Evolutionary conservation across 31 red algal species (phyloP).

Genomic region (Bonnemaisonia californica): DNA sequence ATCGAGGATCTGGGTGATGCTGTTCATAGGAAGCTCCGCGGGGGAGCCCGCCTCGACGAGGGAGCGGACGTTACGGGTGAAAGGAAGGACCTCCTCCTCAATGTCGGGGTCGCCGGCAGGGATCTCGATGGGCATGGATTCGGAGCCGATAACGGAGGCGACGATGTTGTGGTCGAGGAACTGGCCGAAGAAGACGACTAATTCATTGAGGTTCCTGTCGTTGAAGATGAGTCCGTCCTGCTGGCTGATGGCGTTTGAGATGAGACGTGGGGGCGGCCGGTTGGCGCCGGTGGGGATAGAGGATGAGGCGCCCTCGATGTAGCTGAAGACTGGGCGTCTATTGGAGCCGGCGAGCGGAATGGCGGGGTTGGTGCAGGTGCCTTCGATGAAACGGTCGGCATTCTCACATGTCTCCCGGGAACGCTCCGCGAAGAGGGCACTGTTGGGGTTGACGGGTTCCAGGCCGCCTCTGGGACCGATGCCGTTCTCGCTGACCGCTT

Average conservation of each 20-base stretch:
- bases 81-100: neutral
- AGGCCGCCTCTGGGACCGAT: too few species aligned
- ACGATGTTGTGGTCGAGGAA: slow-evolving; percentile 62
- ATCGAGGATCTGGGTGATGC: slow-evolving; percentile 49
- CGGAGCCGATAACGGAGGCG: slow-evolving; percentile 11
- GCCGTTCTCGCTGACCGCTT: too few species aligned
- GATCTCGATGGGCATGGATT: slow-evolving; percentile 22
- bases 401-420: neutral
- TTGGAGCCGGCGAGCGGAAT: neutral
- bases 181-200: slow-evolving; percentile 60
- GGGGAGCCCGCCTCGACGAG: neutral
- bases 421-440: too few species aligned
- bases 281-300: slow-evolving; percentile 6
- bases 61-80: slow-evolving; percentile 28
- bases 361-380: neutral
- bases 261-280: slow-evolving; percentile 15
- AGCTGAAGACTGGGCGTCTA: slow-evolving; percentile 9
- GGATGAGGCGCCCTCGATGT: slow-evolving; percentile 22
- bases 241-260: slow-evolving; percentile 44
- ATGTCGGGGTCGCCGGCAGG: slow-evolving; percentile 25
- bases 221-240: slow-evolving; percentile 11
- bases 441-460: too few species aligned
- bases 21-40: slow-evolving; percentile 38
- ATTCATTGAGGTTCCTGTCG: slow-evolving; percentile 35
- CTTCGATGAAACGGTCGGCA: neutral